Conservation (phyloP, 352 stramenopile species). For the Globisporangium middletonii region DNA sequence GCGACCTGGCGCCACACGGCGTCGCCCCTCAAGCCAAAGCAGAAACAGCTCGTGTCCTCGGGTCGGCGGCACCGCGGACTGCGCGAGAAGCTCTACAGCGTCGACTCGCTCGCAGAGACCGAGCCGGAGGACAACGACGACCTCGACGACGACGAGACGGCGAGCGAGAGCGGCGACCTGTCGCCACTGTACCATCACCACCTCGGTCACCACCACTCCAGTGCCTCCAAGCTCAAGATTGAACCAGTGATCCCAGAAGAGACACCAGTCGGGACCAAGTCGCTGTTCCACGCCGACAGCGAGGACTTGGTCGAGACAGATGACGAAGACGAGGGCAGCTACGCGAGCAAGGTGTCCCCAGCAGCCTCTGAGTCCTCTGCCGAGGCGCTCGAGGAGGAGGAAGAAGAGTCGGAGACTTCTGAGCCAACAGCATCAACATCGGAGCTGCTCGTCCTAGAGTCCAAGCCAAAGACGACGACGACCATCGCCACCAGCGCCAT, state of each 20-base stretch:
- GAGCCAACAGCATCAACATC: not conserved
- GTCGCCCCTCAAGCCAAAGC: constrained; percentile 4
- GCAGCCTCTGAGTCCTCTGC: not conserved
- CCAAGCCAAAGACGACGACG: not conserved
- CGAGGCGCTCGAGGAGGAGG: not conserved
- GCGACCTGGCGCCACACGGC: constrained; percentile 3
- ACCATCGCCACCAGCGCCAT: not conserved
- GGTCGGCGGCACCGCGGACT: constrained; percentile 6
- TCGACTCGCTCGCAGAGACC: constrained; percentile 28
- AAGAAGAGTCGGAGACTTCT: not conserved
- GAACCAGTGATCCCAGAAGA: constrained; percentile 8
- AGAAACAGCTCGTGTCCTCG: too few relatives aligned
- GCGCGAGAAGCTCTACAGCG: constrained; percentile 25
- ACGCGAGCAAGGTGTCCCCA: constrained; percentile 1
- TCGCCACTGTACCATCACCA: constrained; percentile 16
- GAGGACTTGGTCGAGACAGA: constrained; percentile 2
- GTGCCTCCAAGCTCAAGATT: not conserved
- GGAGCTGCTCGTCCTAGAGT: not conserved
- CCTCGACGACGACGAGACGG: constrained; percentile 30
- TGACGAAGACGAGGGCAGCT: constrained; percentile 2
- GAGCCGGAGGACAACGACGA: constrained; percentile 23
- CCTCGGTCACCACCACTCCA: constrained; percentile 4
- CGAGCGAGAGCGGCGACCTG: constrained; percentile 14
- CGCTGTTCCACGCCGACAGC: not conserved
- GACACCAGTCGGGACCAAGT: not conserved